phyloP scores from a whole-genome alignment of 225 moss, liverwort and hornwort genomes.

The Marchantia paleacea region DNA sequence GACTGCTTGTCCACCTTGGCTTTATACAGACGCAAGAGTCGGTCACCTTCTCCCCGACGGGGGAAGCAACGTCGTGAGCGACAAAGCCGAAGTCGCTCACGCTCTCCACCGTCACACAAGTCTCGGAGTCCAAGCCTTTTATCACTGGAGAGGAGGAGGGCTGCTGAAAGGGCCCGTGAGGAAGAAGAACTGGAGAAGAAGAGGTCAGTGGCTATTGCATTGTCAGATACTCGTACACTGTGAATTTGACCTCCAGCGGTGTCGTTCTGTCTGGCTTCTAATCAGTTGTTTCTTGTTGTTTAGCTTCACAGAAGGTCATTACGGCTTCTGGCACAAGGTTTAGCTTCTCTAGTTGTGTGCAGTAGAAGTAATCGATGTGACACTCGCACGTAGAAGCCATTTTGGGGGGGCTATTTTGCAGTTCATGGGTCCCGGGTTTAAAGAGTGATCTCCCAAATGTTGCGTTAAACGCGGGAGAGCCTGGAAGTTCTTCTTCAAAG shows the following conservation, averaged over 20 bases:
- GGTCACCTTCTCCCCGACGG: conserved; percentile 73
- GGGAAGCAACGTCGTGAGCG: conserved; percentile 53
- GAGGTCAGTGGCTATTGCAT: conserved; percentile 45
- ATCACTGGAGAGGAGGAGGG: conserved; percentile 72
- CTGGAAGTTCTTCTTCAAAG: too few species aligned
- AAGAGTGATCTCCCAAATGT: too few species aligned
- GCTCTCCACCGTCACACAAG: conserved; percentile 52
- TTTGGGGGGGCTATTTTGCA: too few species aligned
- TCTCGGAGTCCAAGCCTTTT: conserved; percentile 70
- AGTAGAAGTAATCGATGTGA: too few species aligned
- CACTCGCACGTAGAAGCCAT: too few species aligned
- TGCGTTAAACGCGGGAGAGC: too few species aligned
- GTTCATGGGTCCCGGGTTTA: too few species aligned
- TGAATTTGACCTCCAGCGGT: background rate
- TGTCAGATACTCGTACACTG: background rate
- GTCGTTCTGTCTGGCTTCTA: background rate
- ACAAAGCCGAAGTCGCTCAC: conserved; percentile 48
- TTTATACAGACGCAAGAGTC: conserved; percentile 75
- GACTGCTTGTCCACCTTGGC: conserved; percentile 18
- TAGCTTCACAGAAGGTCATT: too few species aligned
- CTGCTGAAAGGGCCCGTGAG: conserved; percentile 70
- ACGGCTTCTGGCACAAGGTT: too few species aligned
- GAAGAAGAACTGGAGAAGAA: conserved; percentile 87
- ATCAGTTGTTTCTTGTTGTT: background rate
- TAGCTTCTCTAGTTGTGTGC: too few species aligned